phyloP scores from a whole-genome alignment of 2,329 filamentous ascomycete species.

The Ophiostoma novo-ulmi region DNA sequence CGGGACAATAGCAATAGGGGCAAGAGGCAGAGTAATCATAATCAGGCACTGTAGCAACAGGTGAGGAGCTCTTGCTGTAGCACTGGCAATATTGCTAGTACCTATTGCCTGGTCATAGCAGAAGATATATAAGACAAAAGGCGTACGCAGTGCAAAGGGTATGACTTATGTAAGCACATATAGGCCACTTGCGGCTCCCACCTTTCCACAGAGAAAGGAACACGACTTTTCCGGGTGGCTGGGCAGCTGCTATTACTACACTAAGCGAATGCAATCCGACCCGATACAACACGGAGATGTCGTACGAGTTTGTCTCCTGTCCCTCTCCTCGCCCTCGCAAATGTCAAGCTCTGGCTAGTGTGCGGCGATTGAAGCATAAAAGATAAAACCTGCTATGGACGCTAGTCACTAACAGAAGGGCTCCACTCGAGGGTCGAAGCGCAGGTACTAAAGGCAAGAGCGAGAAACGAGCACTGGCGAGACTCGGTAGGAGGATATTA shows the following conservation, averaged over 20 bases:
- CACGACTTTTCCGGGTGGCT: not conserved
- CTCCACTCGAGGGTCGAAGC: constrained; percentile 9
- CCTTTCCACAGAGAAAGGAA: not conserved
- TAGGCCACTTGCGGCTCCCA: not conserved
- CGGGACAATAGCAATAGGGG: not conserved
- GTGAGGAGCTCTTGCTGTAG: not conserved
- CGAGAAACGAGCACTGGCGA: not conserved
- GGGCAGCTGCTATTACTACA: not conserved
- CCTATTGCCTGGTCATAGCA: not conserved
- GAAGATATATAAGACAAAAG: not conserved
- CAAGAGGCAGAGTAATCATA: not conserved
- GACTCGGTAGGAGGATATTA: constrained; percentile 4
- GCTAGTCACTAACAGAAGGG: constrained; percentile 2
- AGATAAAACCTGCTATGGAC: constrained; percentile 8
- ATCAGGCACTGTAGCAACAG: not conserved
- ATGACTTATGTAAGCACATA: not conserved
- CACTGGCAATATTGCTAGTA: not conserved
- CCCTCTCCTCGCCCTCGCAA: not conserved
- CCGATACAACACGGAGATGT: constrained; percentile 8
- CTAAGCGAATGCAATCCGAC: not conserved
- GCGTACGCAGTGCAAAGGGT: too few relatives aligned
- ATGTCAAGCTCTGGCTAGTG: not conserved
- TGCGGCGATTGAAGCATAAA: constrained; percentile 1
- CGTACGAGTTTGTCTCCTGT: not conserved
- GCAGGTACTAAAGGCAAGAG: not conserved